phyloP scores from a whole-genome alignment of 148 eudicot species.

The Rhododendron williamsianum region DNA sequence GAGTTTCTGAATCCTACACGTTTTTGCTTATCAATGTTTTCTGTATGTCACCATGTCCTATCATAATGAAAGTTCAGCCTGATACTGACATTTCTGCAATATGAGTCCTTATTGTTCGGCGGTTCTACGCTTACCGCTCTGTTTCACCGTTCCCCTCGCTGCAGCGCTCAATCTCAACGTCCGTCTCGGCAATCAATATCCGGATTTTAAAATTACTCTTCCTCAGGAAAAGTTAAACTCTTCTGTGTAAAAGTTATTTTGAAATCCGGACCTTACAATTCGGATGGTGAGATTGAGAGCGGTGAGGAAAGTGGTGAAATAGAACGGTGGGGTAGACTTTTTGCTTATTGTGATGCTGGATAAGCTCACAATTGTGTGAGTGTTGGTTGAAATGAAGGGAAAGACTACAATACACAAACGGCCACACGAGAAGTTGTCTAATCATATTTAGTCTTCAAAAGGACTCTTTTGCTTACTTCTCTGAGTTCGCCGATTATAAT shows the following conservation, averaged over 20 bases:
- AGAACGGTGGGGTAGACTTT: too few relatives aligned
- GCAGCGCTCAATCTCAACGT: too few relatives aligned
- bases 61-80: neutral
- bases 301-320: too few relatives aligned
- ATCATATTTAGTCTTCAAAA: neutral
- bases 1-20: neutral
- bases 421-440: neutral
- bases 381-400: neutral
- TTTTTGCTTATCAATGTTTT: neutral
- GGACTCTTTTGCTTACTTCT: neutral
- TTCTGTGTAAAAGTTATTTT: too few relatives aligned
- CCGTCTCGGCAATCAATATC: too few relatives aligned
- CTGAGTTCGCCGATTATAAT: neutral
- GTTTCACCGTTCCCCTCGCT: too few relatives aligned
- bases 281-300: too few relatives aligned
- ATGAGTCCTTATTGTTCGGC: neutral
- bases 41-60: neutral
- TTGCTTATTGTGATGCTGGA: neutral
- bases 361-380: neutral
- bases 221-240: too few relatives aligned
- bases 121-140: too few relatives aligned
- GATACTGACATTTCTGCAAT: neutral
- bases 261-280: too few relatives aligned
- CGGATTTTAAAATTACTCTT: too few relatives aligned
- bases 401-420: neutral